phyloP scores from a whole-genome alignment of 345 rosid genomes.

The Kernera saxatilis region DNA sequence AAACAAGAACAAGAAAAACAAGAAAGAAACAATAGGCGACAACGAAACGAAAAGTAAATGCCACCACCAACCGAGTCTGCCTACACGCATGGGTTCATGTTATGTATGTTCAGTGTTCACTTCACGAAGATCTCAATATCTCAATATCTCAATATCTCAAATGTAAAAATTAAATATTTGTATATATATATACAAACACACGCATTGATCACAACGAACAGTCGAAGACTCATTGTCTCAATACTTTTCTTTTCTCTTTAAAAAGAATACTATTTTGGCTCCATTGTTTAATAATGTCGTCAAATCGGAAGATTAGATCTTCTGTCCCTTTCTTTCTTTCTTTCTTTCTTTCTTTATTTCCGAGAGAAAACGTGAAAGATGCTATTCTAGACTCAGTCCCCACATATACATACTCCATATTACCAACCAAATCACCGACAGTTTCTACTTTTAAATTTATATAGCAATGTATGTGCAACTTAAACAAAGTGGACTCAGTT shows the following conservation, averaged over 20 bases:
- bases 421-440: conserved; percentile 19
- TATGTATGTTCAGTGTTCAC: neutral
- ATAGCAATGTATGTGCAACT: neutral
- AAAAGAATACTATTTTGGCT: neutral
- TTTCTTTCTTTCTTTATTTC: conserved; percentile 15
- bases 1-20: too few species aligned
- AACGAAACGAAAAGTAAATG: too few species aligned
- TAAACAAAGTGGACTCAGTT: neutral
- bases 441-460: neutral
- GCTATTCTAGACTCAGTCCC: conserved; percentile 2
- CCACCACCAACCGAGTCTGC: neutral
- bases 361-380: conserved; percentile 7
- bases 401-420: neutral
- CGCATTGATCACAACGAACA: neutral
- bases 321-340: conserved; percentile 16
- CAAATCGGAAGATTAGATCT: conserved; percentile 13
- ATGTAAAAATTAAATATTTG: too few species aligned
- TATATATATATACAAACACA: neutral
- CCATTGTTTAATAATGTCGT: neutral
- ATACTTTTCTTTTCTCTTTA: neutral
- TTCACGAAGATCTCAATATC: neutral
- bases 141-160: neutral
- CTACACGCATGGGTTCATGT: neutral
- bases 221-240: conserved; percentile 1
- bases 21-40: too few species aligned